Percentiles rank a stretch among this genome's conserved stretches.
Evolutionary conservation across 2,329 filamentous ascomycete species (phyloP).

Genomic region (Exophiala phaeomuriformis): DNA sequence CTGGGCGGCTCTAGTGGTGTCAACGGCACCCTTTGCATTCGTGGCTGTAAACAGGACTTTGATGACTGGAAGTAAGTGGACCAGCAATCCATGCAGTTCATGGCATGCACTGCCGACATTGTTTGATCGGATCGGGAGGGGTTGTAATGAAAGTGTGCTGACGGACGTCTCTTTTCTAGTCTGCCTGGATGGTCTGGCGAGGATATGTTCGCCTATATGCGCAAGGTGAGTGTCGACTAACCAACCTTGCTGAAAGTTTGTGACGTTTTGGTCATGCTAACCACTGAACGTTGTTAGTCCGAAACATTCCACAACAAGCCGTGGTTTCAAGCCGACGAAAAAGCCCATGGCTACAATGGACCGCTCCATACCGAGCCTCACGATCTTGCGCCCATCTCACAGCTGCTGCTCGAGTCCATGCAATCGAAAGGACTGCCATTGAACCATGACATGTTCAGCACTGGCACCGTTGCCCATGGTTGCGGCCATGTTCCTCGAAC

Average conservation of each 20-base stretch:
- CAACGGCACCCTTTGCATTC: conserved; percentile 41
- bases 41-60: conserved; percentile 40
- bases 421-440: conserved; percentile 48
- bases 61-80: conserved; percentile 51
- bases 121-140: too few species aligned
- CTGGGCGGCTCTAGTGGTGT: conserved; percentile 40
- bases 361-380: conserved; percentile 52
- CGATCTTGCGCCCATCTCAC: conserved; percentile 52
- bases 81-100: too few species aligned
- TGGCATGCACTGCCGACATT: too few species aligned
- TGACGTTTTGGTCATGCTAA: not conserved
- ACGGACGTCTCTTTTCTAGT: conserved; percentile 40
- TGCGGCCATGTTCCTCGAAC: conserved; percentile 51
- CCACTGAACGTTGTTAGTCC: conserved; percentile 32
- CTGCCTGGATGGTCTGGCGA: conserved; percentile 46
- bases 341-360: conserved; percentile 46
- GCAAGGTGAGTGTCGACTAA: conserved; percentile 44
- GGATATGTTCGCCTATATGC: conserved; percentile 52
- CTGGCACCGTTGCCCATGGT: conserved; percentile 46
- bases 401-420: conserved; percentile 50
- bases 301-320: conserved; percentile 53
- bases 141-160: conserved; percentile 29
- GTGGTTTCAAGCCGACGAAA: conserved; percentile 48
- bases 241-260: conserved; percentile 20
- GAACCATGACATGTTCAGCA: conserved; percentile 55